Percentiles rank a stretch among this genome's conserved stretches.
phyloP scores from a whole-genome alignment of 345 rosid species.

The Brassica cretica region DNA sequence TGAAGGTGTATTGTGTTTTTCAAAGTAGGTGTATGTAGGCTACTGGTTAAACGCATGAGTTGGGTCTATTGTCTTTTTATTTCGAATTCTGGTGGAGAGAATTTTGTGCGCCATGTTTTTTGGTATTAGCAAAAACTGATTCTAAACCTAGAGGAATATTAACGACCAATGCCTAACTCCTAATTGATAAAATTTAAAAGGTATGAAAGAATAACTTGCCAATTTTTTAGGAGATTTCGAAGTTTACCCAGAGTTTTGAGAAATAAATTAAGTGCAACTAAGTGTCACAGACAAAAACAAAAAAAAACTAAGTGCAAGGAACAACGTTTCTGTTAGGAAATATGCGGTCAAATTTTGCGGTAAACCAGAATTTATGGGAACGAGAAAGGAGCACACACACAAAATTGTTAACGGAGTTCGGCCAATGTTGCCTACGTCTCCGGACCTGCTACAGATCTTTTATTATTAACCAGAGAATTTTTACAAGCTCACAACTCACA shows the following conservation, averaged over 20 bases:
- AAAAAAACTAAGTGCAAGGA: slow-evolving; percentile 4
- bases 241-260: slow-evolving; percentile 1
- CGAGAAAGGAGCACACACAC: too few relatives aligned
- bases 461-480: too few relatives aligned
- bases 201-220: neutral
- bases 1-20: too few relatives aligned
- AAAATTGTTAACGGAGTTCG: too few relatives aligned
- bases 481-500: too few relatives aligned
- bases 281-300: too few relatives aligned
- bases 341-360: too few relatives aligned
- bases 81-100: neutral
- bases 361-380: too few relatives aligned
- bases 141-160: neutral
- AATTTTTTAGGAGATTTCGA: neutral
- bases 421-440: too few relatives aligned
- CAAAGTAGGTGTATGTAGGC: too few relatives aligned
- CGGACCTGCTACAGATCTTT: too few relatives aligned
- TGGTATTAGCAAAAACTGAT: neutral
- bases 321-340: too few relatives aligned
- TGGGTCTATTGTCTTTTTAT: neutral
- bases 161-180: neutral
- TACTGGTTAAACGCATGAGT: neutral
- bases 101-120: neutral
- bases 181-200: neutral
- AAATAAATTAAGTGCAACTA: slow-evolving; percentile 2